Base-by-base conservation (phyloP, 306 rosid genomes). In the Calophaca sinica region DNA sequence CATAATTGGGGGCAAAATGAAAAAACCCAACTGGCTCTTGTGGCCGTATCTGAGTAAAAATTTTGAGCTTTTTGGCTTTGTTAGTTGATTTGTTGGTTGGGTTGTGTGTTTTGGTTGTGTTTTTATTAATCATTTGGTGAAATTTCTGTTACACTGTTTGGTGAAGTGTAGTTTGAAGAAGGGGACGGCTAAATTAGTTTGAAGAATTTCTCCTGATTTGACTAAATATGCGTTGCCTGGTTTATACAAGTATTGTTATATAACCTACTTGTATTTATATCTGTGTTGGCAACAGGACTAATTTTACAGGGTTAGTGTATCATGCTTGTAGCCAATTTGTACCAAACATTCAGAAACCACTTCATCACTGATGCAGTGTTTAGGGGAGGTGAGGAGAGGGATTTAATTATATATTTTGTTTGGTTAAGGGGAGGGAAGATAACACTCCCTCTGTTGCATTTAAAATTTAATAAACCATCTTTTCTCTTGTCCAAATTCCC, bases 271-370 rank as follows among this genome's bases (percentile, higher is more conserved):
- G 15, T 66, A 62, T 7, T 36, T 46, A 36, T 49, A 46, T 70
- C 68, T 76, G 11, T 70, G 5, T 69, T 60, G 15, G 74, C 64
- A 70, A 36, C 5, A 3, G 12, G 52, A 14, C 44, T 55, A 55
- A 35, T 57, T 64, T 41, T 33, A 20, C 29, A 44, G 53, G 45
- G 31, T 62, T 32, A 6, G 39, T 54, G 62, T 57, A 46, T 58
- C 32, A 44, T 41, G 50, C 41, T 38, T 49, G 69, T 11, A 10
- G 35, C 36, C 55, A 29, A 13, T 36, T 20, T 55, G 41, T 46
- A 48, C 15, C 49, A 7, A 73, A 66, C 20, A 36, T 58, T 38
- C 28, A 36, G 9, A 79, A 10, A 49, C 11, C 10, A 7, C 8
- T 68, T 38, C 35, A 3, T 50, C 67, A 29, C 26, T 53, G 28